Evolutionary conservation across 768 basidiomycete species (phyloP), one percentile per base, ranked within the genome.

Genomic region (Thelephora ganbajun): DNA sequence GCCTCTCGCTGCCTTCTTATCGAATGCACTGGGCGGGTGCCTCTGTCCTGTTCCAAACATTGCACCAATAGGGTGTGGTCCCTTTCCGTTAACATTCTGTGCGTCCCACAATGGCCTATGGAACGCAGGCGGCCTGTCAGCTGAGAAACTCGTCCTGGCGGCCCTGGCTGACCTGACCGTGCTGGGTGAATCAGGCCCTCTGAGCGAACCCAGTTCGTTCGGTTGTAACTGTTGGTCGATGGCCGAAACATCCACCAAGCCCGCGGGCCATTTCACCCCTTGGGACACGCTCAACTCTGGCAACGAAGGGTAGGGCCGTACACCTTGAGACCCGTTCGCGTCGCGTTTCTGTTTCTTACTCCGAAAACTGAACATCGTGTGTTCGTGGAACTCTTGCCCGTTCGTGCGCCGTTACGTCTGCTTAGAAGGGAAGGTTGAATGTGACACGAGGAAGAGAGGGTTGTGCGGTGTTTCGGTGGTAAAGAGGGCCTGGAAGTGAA

Each of bases 231-330:
- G 67, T 63, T 46, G 76, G 74, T 50, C 85, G 73, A 50, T 41
- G 26, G 77, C 74, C 35, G 73, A 69, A 50, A 83, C 69, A 58
- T 90, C 83, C 36, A 91, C 79, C 33, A 91, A 73, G 63, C 80
- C 73, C 64, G 81, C 82, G 19, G 88, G 88, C 88, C 88, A 91
- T 48, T 81, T 81, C 35, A 87, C 83, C 33, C 79, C 83, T 57
- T 79, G 80, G 39, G 80, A 72, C 26, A 30, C 26, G 46, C 67
- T 71, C 54, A 90, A 73, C 58, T 86, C 78, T 49, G 88, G 88
- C 34, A 90, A 73, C 44, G 86, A 89, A 6, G 85, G 82, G 35
- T 83, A 85, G n/a, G 78, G 70, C 56, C 77, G 80, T 46, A 89
- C 70, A 51, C 66, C 65, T 33, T 70, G 64, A 1, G 65, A 53